Evolutionary conservation across 257 asterid species (phyloP), one percentile per base, ranked within the genome.

Genomic region (Solanum pinnatisectum): DNA sequence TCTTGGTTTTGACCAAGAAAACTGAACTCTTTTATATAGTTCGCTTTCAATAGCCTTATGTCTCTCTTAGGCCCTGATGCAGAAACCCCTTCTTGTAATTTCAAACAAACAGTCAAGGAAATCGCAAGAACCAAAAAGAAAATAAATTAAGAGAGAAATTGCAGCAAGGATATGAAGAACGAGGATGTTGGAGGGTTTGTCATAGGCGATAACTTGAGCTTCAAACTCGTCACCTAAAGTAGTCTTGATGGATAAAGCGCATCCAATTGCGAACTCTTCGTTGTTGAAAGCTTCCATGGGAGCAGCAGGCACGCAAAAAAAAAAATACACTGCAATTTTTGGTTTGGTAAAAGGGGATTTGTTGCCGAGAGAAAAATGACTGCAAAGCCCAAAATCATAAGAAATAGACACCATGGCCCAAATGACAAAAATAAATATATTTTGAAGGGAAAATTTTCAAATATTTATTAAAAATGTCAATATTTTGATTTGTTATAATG

Each of bases 221-320:
- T 96, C 95, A 89, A 97, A 97, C 88, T 97, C 98, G 79, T 97
- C 99, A 22, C 96, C 98, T 42, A 97, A 91, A 40, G 98, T 93
- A 27, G 99, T 96, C 84, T 94, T 93, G 92, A 97, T 93, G 84
- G 98, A 96, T 0, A 97, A 93, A 7, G 91, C 63, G 92, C 99
- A 95, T 70, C 99, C 99, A 39, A 94, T 94, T 14, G 98, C 98
- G 88, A 97, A 94, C 70, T 95, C 99, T 85, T 94, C 99, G 78
- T 89, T 94, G 86, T 89, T 91, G 74, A 89, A 95, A 92, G 95
- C 92, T 87, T 94, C 99, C 99, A 96, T 96, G 71, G 96, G 89
- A 84, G 89, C 86, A 81, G 42, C 44, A 46, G 86, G 7, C 12
- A 52, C 86, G 59, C 86, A 36, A 4, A 20, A 56, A 39, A n/a